Evolutionary conservation across 108 stramenopile genomes (phyloP), one percentile per base, ranked within the genome.

Genomic region (Cyclostephanos invisitatus): DNA sequence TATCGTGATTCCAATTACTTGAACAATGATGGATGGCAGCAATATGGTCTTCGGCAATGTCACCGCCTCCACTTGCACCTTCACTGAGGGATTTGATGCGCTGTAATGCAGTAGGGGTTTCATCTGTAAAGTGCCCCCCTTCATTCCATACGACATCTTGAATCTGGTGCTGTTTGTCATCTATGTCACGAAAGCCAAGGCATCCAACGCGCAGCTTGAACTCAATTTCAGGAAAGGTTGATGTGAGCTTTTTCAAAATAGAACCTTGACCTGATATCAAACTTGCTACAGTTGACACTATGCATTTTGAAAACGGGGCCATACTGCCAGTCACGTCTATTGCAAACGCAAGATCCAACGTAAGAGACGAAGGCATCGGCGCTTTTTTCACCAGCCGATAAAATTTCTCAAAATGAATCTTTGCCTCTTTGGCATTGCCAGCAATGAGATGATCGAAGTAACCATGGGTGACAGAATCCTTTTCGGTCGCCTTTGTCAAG

Each of bases 281-380:
- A 17, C 59, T 82, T 42, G 73, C 12, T 14, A 83, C 73, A 20
- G 83, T 85, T 15, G 69, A 56, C 20, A 36, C 25, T 10, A 68
- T 44, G 24, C 58, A 47, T 40, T 77, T 44, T 10, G 70, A 48
- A 60, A 80, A 85, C 10, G 82, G 86, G 10, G 60, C 66, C 86
- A 87, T 87, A 50, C 86, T 87, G 7, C 86, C 84, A 15, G 86
- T 87, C 12, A 81, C 55, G 66, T 87, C 86, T 71, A 87, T 75
- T 12, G 69, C 78, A 68, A 83, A 74, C 8, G 72, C 82, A 65
- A 87, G 51, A 59, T 83, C 86, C 32, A 87, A 61, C n/a, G 47
- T 46, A 25, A 85, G 54, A 18, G 60, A 53, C 12, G 80, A 70
- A 36, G 86, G 84, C 37, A 80, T 62, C 11, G 84, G 68, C 8